A percentile compares a stretch with the other conserved stretches of the same genome.
These are phyloP conservation scores for Colletotrichum euphorbiae DNA, from an alignment of 2,329 filamentous ascomycete species.

Conservation along the genomic window DNA sequence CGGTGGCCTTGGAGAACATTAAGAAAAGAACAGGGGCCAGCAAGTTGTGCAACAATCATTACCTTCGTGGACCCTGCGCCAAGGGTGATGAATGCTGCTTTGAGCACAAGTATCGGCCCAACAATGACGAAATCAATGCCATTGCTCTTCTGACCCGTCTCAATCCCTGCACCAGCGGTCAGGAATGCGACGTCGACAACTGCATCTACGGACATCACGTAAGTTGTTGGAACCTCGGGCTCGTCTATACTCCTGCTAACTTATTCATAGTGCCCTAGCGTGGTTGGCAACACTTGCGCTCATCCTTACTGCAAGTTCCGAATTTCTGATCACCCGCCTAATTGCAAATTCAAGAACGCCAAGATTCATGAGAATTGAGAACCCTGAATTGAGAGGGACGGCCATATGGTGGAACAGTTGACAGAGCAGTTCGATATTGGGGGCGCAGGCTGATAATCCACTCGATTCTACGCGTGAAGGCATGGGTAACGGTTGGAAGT, in stretches of 20 bases:
- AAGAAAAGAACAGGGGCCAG: slow-evolving; percentile 66
- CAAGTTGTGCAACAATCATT: slow-evolving; percentile 73
- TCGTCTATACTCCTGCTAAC: slow-evolving; percentile 3
- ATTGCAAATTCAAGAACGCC: slow-evolving; percentile 61
- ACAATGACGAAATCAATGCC: slow-evolving; percentile 65
- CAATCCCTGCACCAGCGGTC: slow-evolving; percentile 68
- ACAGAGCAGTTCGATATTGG: neutral
- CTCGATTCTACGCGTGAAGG: neutral
- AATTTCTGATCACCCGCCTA: slow-evolving; percentile 65
- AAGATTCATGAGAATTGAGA: slow-evolving; percentile 49
- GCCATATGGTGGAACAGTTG: neutral
- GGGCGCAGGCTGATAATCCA: neutral
- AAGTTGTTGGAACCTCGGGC: slow-evolving; percentile 45
- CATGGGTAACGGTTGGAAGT: neutral
- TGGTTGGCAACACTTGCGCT: slow-evolving; percentile 62
- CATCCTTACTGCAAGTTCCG: slow-evolving; percentile 68
- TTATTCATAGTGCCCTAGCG: slow-evolving; percentile 61
- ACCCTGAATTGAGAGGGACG: neutral
- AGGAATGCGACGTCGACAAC: slow-evolving; percentile 67
- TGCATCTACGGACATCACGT: slow-evolving; percentile 75
- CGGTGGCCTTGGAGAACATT: slow-evolving; percentile 61
- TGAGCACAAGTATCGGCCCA: slow-evolving; percentile 66
- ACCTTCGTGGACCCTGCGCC: slow-evolving; percentile 66
- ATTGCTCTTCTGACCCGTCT: slow-evolving; percentile 67
- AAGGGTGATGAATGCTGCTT: slow-evolving; percentile 68